phyloP scores from a whole-genome alignment of 2,329 filamentous ascomycete species.

The Xylariaceae sp. region DNA sequence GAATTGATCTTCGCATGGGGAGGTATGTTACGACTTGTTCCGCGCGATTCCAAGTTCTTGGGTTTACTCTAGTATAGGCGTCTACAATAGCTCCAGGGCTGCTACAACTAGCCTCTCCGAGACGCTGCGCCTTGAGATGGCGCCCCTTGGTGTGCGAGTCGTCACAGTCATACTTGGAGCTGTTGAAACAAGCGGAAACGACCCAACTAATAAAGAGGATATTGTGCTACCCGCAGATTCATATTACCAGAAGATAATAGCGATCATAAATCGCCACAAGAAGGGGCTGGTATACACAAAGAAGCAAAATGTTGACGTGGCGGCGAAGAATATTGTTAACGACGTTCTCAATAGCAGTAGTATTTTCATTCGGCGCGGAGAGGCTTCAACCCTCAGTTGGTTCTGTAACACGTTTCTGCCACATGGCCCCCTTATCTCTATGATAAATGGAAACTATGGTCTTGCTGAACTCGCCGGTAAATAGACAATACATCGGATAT shows the following conservation, averaged over 20 bases:
- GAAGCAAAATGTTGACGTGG: conserved; percentile 4
- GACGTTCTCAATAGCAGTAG: conserved; percentile 2
- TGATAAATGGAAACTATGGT: conserved; percentile 2
- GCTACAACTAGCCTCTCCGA: conserved; percentile 1
- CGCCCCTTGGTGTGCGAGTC: conserved; percentile 7
- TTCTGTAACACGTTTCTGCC: conserved; percentile 1
- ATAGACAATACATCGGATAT: neutral
- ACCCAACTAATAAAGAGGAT: neutral
- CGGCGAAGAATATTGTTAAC: conserved; percentile 4
- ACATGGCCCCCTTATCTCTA: neutral
- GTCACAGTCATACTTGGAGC: neutral
- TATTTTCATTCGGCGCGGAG: conserved; percentile 11
- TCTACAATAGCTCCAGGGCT: conserved; percentile 4
- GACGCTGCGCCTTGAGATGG: conserved; percentile 3
- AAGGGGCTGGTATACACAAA: conserved; percentile 1
- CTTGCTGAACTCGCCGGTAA: conserved; percentile 1
- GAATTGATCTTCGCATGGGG: conserved; percentile 4
- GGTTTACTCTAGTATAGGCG: too few relatives aligned
- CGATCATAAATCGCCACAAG: neutral
- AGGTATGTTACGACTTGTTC: neutral
- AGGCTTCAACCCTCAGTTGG: conserved; percentile 12
- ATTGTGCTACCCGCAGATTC: conserved; percentile 4
- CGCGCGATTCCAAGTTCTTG: too few relatives aligned
- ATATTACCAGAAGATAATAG: conserved; percentile 9
- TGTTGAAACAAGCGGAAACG: neutral